These are phyloP conservation scores for Pseudogymnoascus sp. DNA, from an alignment of 2,329 filamentous ascomycete genomes.

Conservation along the genomic window DNA sequence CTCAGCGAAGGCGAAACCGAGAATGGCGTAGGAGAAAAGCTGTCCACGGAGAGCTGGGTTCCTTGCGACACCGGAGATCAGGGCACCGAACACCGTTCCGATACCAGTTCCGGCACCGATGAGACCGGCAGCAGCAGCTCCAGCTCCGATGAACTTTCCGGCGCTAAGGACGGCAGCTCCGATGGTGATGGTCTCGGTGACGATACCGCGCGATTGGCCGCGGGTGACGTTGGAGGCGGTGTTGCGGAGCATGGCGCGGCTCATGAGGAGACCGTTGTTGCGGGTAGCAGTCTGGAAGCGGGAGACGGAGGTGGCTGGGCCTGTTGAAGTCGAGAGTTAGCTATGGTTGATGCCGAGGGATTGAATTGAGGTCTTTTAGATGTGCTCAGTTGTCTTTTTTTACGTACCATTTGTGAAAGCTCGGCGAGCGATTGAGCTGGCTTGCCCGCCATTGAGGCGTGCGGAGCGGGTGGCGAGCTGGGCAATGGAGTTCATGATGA, in stretches of 20 bases:
- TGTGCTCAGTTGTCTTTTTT: slow-evolving; percentile 10
- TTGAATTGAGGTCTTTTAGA: not conserved
- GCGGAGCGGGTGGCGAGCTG: slow-evolving; percentile 17
- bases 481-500: slow-evolving; percentile 24
- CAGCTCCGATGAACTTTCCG: slow-evolving; percentile 24
- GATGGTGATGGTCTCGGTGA: slow-evolving; percentile 22
- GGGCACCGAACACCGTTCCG: slow-evolving; percentile 46
- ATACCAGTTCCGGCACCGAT: slow-evolving; percentile 35
- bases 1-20: slow-evolving; percentile 58
- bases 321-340: slow-evolving; percentile 18
- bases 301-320: slow-evolving; percentile 21
- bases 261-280: slow-evolving; percentile 21
- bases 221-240: slow-evolving; percentile 19
- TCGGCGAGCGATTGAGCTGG: slow-evolving; percentile 22
- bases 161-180: slow-evolving; percentile 23
- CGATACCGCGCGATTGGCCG: slow-evolving; percentile 21
- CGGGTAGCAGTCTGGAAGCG: slow-evolving; percentile 20
- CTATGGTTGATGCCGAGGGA: not conserved
- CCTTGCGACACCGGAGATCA: slow-evolving; percentile 47
- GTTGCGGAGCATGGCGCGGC: slow-evolving; percentile 22
- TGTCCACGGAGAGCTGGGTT: slow-evolving; percentile 50
- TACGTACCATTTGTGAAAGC: slow-evolving; percentile 24
- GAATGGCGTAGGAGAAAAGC: slow-evolving; percentile 56
- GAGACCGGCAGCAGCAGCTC: slow-evolving; percentile 23
- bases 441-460: slow-evolving; percentile 22